Conservation (phyloP, 768 basidiomycete genomes). For the Serendipita vermifera region DNA sequence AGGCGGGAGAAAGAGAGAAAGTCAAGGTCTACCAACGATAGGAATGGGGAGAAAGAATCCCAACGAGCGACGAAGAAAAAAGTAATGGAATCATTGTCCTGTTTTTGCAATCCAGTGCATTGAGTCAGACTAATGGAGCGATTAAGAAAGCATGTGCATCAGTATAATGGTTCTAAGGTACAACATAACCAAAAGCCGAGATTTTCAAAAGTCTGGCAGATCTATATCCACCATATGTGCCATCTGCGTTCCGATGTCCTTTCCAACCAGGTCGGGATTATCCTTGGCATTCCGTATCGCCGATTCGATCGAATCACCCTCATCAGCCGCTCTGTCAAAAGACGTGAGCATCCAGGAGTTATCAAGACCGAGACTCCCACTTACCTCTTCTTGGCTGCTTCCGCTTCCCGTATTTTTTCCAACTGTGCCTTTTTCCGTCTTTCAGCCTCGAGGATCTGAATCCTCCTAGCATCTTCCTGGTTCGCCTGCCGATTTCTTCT, state of each 20-base stretch:
- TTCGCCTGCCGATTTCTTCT: neutral
- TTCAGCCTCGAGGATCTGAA: neutral
- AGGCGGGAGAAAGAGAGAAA: slow-evolving; percentile 51
- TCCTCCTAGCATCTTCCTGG: slow-evolving; percentile 3
- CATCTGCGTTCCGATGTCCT: slow-evolving; percentile 4
- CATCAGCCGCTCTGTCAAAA: neutral
- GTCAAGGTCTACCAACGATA: slow-evolving; percentile 61
- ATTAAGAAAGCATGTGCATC: neutral
- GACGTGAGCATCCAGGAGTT: neutral
- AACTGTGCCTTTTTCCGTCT: neutral
- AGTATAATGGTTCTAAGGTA: neutral
- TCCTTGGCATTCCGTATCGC: neutral
- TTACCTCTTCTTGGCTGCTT: neutral
- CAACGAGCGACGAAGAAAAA: slow-evolving; percentile 54
- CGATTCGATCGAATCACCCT: neutral
- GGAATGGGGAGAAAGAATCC: slow-evolving; percentile 85
- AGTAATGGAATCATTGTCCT: neutral
- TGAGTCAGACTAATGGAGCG: no score
- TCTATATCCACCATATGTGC: neutral
- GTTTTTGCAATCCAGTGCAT: neutral
- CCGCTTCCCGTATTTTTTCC: neutral
- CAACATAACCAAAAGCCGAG: neutral
- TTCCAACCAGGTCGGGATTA: neutral
- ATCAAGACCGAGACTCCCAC: neutral
- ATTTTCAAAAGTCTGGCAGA: neutral